Base-by-base conservation (phyloP, 345 rosid species). In the Mercurialis annua region DNA sequence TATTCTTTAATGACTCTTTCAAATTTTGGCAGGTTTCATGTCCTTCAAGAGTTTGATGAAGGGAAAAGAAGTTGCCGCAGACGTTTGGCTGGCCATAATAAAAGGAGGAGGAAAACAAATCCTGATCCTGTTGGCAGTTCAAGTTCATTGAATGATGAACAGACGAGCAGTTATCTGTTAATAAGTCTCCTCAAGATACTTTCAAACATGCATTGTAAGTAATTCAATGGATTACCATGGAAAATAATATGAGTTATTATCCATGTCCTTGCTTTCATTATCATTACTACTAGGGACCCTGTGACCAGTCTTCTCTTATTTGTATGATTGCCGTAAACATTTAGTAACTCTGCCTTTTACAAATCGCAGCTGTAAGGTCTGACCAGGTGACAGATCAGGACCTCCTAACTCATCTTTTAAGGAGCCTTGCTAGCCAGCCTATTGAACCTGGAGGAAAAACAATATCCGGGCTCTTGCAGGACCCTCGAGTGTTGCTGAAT, bases 11-110 rank as follows among this genome's bases (percentile, higher is more conserved):
- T 26, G 30, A 51, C 27, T 15, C n/a, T 40, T 24, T 49, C 64
- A 9, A 59, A 69, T 57, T 57, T 59, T 77, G 58, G 61, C 76
- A 95, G 99, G 87, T 95, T 95, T 78, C 99, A 95, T 79, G 85
- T 81, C 72, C 98, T 95, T 81, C 85, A 88, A 81, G 99, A 95
- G 78, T 95, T 95, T 75, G 98, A 95, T 78, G 99, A 95, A 76
- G 99, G 99, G 10, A 95, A 92, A 86, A 84, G 99, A 84, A 95
- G 99, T 68, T 95, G 99, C 67, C 92, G 99, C 36, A 85, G 98
- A 71, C 98, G 99, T 67, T 79, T 95, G 81, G 99, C 99, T 78
- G 98, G 99, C 21, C 99, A 95, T 74, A 92, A 95, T 76, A 92
- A 90, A 71, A 83, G 99, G 69, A 88, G 99, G 73, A 92, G 97